Evolutionary conservation across 2,329 filamentous ascomycete genomes (phyloP), one percentile per base, ranked within the genome.

Genomic region (Aspergillus unguis): DNA sequence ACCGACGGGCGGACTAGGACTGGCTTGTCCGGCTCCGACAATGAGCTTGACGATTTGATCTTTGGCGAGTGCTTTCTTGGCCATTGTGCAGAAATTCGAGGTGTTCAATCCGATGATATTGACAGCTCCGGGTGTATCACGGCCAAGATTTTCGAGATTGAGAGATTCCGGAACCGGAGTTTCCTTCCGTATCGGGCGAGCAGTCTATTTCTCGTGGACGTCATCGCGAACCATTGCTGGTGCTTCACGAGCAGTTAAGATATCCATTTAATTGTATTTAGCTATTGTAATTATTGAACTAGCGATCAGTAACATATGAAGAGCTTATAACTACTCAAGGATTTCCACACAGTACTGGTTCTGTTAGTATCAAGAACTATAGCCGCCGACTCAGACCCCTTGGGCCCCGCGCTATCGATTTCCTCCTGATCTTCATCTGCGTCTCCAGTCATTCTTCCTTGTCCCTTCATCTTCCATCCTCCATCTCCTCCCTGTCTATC

Each of bases 41-140:
- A 99, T 95, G 73, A 99, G 83, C 79, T 97, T 99, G 71, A 99
- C 92, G 55, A 97, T 85, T 74, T 89, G 85, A 67, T 95, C 81
- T 58, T 73, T 77, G 59, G 74, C 70, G 51, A 81, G 64, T 43
- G 71, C 73, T 66, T 77, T 80, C 59, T 72, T 74, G 46, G 81
- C 76, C 80, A 83, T 83, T 62, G 52, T 68, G 62, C 43, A 35
- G 26, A 17, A 29, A 27, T 33, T 35, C 3, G 2, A 23, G 17
- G n/a, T 36, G 48, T 44, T 33, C 45, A 38, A 17, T 44, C 29
- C 26, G 17, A 11, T 25, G 36, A 38, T 6, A 40, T 50, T 40
- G 42, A 38, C 51, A 29, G 26, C 9, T 26, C 38, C 42, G 42
- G 31, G 31, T 37, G 23, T 48, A 25, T 51, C 53, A 53, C 50